phyloP scores from a whole-genome alignment of 2,329 filamentous ascomycete genomes.

The Trichoderma sp. region DNA sequence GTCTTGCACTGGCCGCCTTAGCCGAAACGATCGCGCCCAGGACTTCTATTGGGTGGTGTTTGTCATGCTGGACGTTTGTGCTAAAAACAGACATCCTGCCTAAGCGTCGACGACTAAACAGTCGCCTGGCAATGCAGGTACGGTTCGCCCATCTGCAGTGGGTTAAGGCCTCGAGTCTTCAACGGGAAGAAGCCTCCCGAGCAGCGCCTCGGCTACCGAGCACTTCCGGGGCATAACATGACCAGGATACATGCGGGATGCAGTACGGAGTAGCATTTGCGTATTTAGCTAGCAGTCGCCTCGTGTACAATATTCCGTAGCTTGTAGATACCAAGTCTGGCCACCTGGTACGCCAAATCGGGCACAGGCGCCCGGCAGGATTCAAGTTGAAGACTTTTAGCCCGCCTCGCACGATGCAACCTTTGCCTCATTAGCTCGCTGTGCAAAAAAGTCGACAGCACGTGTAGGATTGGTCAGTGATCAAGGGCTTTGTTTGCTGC shows the following conservation, averaged over 20 bases:
- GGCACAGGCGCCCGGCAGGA: not conserved
- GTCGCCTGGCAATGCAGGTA: not conserved
- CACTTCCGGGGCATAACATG: not conserved
- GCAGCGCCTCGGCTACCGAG: not conserved
- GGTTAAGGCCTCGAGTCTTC: not conserved
- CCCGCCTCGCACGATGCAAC: not conserved
- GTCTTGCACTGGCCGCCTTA: slow-evolving; percentile 23
- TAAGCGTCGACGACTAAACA: slow-evolving; percentile 4
- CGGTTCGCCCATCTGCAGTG: slow-evolving; percentile 3
- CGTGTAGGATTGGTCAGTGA: not conserved
- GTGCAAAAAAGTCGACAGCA: not conserved
- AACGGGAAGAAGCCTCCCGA: not conserved
- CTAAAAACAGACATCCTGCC: slow-evolving; percentile 23
- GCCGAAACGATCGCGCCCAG: slow-evolving; percentile 6
- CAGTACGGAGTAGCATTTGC: not conserved
- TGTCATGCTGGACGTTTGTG: slow-evolving; percentile 6
- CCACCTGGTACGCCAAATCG: not conserved
- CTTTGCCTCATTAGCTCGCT: not conserved
- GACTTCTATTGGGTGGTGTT: slow-evolving; percentile 10
- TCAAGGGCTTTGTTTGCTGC: not conserved
- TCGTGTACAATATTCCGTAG: not conserved
- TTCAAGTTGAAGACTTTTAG: not conserved
- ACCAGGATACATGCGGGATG: not conserved
- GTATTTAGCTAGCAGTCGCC: not conserved
- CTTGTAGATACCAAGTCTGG: not conserved